Percentiles rank a stretch among this genome's conserved stretches.
Evolutionary conservation across 768 basidiomycete genomes (phyloP).

Genomic region (Tricholoma saponaceum): DNA sequence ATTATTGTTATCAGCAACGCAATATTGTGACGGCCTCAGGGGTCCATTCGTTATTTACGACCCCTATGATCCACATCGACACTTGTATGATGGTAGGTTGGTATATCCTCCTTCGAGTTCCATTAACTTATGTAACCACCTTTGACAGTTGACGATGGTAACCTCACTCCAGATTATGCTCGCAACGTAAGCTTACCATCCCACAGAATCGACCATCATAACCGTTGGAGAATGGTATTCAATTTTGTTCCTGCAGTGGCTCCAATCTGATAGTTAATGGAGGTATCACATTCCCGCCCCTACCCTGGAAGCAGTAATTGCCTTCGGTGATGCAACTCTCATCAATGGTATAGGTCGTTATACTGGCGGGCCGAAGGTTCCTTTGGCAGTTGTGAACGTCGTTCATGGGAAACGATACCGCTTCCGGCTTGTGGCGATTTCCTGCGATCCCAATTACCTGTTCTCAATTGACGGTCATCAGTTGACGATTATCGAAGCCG

Average conservation of each 20-base stretch:
- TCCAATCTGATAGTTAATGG: neutral
- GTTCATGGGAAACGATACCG: conserved; percentile 36
- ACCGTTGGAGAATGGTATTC: conserved; percentile 40
- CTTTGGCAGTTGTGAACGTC: conserved; percentile 35
- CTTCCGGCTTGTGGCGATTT: conserved; percentile 40
- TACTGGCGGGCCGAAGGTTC: conserved; percentile 26
- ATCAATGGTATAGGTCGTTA: conserved; percentile 40
- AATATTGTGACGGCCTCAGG: conserved; percentile 18
- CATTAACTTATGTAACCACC: neutral
- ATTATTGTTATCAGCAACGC: conserved; percentile 5
- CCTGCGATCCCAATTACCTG: conserved; percentile 35
- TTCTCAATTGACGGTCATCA: conserved; percentile 10
- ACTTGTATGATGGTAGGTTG: conserved; percentile 3
- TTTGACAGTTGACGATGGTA: conserved; percentile 2
- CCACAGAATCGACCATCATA: conserved; percentile 26
- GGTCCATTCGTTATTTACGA: conserved; percentile 12
- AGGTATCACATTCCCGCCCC: conserved; percentile 17
- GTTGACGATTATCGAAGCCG: conserved; percentile 31
- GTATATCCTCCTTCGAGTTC: no score
- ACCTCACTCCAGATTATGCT: neutral
- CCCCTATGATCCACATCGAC: neutral
- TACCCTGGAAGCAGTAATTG: conserved; percentile 13
- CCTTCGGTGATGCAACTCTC: conserved; percentile 27
- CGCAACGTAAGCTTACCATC: neutral
- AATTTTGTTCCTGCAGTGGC: neutral